Evolutionary conservation across 225 moss, liverwort and hornwort species (phyloP).

Genomic region (Lunularia cruciata): DNA sequence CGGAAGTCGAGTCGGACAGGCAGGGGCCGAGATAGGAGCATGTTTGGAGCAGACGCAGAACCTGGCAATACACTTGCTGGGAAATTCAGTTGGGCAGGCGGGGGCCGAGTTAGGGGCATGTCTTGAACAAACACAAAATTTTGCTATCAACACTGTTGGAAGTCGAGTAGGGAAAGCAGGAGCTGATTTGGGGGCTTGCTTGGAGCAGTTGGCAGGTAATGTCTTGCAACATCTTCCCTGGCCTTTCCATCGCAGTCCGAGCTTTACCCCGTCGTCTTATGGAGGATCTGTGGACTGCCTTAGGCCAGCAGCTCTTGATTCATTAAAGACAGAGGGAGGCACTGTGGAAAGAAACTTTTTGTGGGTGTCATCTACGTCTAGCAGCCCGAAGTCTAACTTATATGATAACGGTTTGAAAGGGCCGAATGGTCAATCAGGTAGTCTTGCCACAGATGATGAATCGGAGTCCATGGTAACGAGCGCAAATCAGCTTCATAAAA

Average conservation of each 20-base stretch:
- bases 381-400: background rate
- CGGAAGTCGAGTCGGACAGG: constrained; percentile 37
- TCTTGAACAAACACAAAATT: constrained; percentile 22
- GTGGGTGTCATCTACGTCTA: constrained; percentile 7
- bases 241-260: constrained; percentile 18
- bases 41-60: constrained; percentile 26
- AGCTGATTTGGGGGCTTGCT: constrained; percentile 57
- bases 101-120: constrained; percentile 58
- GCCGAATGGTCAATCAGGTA: background rate
- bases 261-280: constrained; percentile 19
- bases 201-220: constrained; percentile 58
- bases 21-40: constrained; percentile 38
- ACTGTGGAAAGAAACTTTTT: constrained; percentile 16
- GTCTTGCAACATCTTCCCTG: constrained; percentile 60
- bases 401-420: constrained; percentile 12
- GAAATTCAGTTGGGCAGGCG: constrained; percentile 63
- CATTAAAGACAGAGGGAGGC: constrained; percentile 5
- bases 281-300: constrained; percentile 7
- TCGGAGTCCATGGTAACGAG: constrained; percentile 24
- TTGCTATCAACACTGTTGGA: constrained; percentile 62
- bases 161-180: constrained; percentile 66
- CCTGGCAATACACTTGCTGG: constrained; percentile 56
- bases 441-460: background rate
- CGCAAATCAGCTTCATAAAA: constrained; percentile 37
- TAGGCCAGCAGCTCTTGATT: background rate